Percentiles rank a stretch among this genome's conserved stretches.
phyloP scores from a whole-genome alignment of 2,329 filamentous ascomycete genomes.

The Penicillium sp. region DNA sequence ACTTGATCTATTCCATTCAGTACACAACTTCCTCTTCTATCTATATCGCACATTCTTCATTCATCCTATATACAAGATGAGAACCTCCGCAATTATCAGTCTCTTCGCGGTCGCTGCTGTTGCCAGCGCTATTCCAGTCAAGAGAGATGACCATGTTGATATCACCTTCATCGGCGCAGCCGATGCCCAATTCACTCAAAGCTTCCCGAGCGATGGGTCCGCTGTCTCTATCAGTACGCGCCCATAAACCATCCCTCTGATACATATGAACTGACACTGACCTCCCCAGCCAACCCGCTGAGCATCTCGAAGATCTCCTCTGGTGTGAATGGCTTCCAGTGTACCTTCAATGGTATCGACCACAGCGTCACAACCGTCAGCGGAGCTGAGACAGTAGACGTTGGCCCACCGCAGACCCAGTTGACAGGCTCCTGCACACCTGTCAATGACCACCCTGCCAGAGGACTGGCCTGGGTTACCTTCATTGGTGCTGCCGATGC shows the following conservation, averaged over 20 bases:
- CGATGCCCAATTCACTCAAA: slow-evolving; percentile 11
- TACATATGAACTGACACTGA: background rate
- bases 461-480: background rate
- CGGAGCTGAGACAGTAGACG: slow-evolving; percentile 24
- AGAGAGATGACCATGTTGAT: background rate
- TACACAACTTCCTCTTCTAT: background rate
- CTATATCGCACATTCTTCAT: background rate
- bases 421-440: slow-evolving; percentile 9
- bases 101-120: background rate
- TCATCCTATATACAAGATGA: background rate
- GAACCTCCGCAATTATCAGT: background rate
- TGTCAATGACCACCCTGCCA: background rate
- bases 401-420: slow-evolving; percentile 33
- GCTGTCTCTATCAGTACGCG: slow-evolving; percentile 1
- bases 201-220: slow-evolving; percentile 11
- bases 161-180: slow-evolving; percentile 17
- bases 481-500: slow-evolving; percentile 7
- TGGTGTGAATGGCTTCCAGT: slow-evolving; percentile 20
- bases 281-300: slow-evolving; percentile 12
- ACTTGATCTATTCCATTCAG: background rate
- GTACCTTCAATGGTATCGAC: slow-evolving; percentile 27
- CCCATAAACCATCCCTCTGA: background rate
- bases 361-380: slow-evolving; percentile 21
- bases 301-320: slow-evolving; percentile 27
- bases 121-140: slow-evolving; percentile 1